Conservation (phyloP, 805 yeast species). For the Kazachstania viticola region DNA sequence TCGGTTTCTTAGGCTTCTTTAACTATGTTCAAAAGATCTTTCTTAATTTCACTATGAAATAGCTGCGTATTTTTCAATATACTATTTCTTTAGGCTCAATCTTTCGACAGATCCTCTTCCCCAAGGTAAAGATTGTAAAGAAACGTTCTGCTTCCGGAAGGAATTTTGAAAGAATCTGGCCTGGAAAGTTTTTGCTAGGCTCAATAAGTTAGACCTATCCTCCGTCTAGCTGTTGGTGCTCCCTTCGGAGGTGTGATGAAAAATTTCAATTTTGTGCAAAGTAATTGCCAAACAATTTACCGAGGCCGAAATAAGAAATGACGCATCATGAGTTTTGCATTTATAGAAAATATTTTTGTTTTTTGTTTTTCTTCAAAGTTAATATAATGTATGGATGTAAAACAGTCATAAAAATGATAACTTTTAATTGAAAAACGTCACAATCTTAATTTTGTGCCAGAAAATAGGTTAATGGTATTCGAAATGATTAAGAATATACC, state of each 20-base stretch:
- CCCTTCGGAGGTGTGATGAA: no score
- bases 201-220: not conserved
- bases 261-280: not conserved
- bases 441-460: no score
- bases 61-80: not conserved
- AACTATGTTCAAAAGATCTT: not conserved
- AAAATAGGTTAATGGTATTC: no score
- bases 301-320: not conserved
- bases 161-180: not conserved
- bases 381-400: not conserved
- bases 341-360: not conserved
- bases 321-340: no score
- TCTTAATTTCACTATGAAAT: not conserved
- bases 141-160: not conserved
- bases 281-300: not conserved
- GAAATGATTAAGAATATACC: no score
- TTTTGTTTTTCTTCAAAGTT: no score
- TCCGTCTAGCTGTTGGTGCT: not conserved
- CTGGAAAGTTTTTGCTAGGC: not conserved
- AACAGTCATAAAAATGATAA: not conserved
- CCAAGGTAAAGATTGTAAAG: not conserved
- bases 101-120: not conserved
- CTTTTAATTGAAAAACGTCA: no score
- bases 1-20: slow-evolving; percentile 19
- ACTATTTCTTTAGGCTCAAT: not conserved